Base-by-base conservation (phyloP, 2,329 filamentous ascomycete species). In the Sporothrix mexicana region DNA sequence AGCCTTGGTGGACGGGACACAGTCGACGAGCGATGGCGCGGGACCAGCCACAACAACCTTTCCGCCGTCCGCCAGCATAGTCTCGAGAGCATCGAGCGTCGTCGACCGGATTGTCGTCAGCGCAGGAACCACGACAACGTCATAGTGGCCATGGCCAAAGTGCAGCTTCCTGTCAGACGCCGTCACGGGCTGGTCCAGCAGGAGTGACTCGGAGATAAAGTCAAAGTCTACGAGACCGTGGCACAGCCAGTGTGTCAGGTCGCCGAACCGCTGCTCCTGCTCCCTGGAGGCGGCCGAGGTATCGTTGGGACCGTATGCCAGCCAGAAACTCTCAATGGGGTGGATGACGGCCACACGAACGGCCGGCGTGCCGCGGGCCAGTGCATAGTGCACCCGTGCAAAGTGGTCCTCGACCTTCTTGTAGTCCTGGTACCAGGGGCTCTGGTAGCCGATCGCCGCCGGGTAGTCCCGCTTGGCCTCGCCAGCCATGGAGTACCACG, bases 391-490 rank as follows among this genome's bases (percentile, higher is more conserved):
- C 15, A 62, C 15, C 15, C 59, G 59, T 3, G 59, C 59, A 62
- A 62, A 62, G 17, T 62, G 59, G 36, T 62, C 59, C 30, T 62
- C 59, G 30, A 62, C 59, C 17, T 41, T 43, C 59, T 62, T 62
- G 59, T 62, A 62, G 59, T 62, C 59, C 30, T 20, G 59, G 17
- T n/a, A 62, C 59, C 59, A 62, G 30, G 59, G 59, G 59, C 59
- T 62, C 59, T 62, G 59, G 59, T 62, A 62, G 59, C 59, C 59
- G 7, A 62, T 62, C 15, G 59, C 59, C 15, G 59, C 59, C 30
- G 59, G 59, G 17, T 62, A 62, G 59, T 62, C 59, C 15, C 59
- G 59, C 59, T 62, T 62, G 30, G 59, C 59, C 59, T 62, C 59
- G 59, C 59, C 59, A 17, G 59, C 59, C 59, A 62, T 62, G 59